phyloP scores from a whole-genome alignment of 164 flowering plant species.

The Echeveria elegans region DNA sequence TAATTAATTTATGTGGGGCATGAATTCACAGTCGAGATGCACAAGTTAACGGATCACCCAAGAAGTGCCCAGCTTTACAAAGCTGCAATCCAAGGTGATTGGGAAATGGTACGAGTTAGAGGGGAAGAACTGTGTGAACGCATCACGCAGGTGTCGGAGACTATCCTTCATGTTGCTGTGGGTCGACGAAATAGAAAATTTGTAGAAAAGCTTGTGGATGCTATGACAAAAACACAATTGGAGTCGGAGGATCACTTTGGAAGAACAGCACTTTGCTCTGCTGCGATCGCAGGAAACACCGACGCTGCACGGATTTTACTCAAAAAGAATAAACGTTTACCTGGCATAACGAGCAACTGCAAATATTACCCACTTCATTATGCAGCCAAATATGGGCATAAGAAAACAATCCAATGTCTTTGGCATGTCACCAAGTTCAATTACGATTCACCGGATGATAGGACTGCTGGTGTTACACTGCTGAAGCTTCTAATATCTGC shows the following conservation, averaged over 20 bases:
- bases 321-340: not conserved
- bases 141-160: conserved; percentile 3
- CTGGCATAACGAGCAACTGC: not conserved
- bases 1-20: not conserved
- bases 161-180: conserved; percentile 7
- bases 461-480: not conserved
- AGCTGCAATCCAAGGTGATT: not conserved
- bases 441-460: not conserved
- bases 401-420: conserved; percentile 4
- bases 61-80: not conserved
- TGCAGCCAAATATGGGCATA: conserved; percentile 11
- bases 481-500: conserved; percentile 10
- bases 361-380: conserved; percentile 8
- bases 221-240: not conserved
- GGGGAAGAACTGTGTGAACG: not conserved
- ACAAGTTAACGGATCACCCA: not conserved
- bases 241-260: conserved; percentile 2
- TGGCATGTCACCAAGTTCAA: conserved; percentile 3
- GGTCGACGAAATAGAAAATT: not conserved
- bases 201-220: conserved; percentile 2
- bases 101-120: not conserved
- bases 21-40: not conserved
- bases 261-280: not conserved
- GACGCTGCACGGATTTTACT: conserved; percentile 5
- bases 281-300: conserved; percentile 5